Evolutionary conservation across 148 eudicot genomes (phyloP).

Genomic region (Rhododendron vialii): DNA sequence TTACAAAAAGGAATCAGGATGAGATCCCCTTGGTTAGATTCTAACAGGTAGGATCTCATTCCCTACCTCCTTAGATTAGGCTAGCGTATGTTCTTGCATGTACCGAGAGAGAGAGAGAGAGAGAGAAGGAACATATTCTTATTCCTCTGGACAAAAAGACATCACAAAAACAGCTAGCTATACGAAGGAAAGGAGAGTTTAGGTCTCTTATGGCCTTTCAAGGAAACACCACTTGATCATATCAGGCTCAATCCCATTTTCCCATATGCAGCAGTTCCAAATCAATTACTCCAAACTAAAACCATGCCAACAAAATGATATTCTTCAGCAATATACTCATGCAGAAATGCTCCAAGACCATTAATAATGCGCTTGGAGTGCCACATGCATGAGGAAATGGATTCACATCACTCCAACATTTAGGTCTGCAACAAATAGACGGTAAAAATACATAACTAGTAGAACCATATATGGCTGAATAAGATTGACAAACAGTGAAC

Average conservation of each 20-base stretch:
- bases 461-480: background rate
- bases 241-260: background rate
- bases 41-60: too few relatives aligned
- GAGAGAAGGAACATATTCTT: background rate
- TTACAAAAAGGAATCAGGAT: background rate
- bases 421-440: background rate
- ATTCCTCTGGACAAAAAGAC: background rate
- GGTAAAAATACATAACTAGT: background rate
- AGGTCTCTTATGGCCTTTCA: background rate
- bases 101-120: too few relatives aligned
- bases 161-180: too few relatives aligned
- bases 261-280: background rate
- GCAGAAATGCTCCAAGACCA: background rate
- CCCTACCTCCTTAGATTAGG: background rate
- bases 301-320: background rate
- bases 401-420: background rate
- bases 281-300: background rate
- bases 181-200: background rate
- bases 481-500: background rate
- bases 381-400: background rate
- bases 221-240: background rate
- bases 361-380: background rate
- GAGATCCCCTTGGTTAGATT: too few relatives aligned
- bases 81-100: background rate
- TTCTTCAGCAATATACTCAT: background rate